Evolutionary conservation across 1,284 basidiomycete species (phyloP).

Genomic region (Entoloma clypeatum): DNA sequence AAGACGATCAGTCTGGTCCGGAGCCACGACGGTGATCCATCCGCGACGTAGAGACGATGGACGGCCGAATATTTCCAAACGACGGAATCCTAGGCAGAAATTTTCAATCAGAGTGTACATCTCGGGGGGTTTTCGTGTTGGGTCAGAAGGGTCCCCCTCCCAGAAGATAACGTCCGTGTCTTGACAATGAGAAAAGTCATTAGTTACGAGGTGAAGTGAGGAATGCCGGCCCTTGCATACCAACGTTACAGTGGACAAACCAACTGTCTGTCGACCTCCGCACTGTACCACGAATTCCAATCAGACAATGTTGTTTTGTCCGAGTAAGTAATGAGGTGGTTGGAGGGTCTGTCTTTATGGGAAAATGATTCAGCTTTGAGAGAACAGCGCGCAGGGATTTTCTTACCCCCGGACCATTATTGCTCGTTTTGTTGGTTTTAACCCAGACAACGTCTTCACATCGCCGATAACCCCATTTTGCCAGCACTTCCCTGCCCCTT

Average conservation of each 20-base stretch:
- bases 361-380: slow-evolving; percentile 5
- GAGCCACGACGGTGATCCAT: slow-evolving; percentile 85
- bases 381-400: slow-evolving; percentile 5
- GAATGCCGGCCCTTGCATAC: slow-evolving; percentile 37
- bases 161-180: slow-evolving; percentile 97
- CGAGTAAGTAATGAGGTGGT: slow-evolving; percentile 81
- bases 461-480: slow-evolving; percentile 92
- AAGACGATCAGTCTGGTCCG: slow-evolving; percentile 56
- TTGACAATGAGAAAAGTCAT: slow-evolving; percentile 23
- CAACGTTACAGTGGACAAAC: slow-evolving; percentile 98
- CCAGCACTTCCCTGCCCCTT: slow-evolving; percentile 85
- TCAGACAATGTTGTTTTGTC: slow-evolving; percentile 94
- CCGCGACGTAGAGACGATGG: slow-evolving; percentile 75
- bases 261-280: slow-evolving; percentile 89
- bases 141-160: slow-evolving; percentile 81
- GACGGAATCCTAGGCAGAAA: slow-evolving; percentile 91
- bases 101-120: slow-evolving; percentile 96
- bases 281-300: slow-evolving; percentile 98
- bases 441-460: slow-evolving; percentile 99
- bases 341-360: slow-evolving; percentile 67
- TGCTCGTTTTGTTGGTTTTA: slow-evolving; percentile 76
- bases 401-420: slow-evolving; percentile 71
- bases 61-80: slow-evolving; percentile 88
- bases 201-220: neutral
- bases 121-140: slow-evolving; percentile 87